A percentile compares a stretch with the other conserved stretches of the same genome.
Evolutionary conservation across 495 filamentous ascomycete genomes (phyloP).

Genomic region (Cetradonia linearis): DNA sequence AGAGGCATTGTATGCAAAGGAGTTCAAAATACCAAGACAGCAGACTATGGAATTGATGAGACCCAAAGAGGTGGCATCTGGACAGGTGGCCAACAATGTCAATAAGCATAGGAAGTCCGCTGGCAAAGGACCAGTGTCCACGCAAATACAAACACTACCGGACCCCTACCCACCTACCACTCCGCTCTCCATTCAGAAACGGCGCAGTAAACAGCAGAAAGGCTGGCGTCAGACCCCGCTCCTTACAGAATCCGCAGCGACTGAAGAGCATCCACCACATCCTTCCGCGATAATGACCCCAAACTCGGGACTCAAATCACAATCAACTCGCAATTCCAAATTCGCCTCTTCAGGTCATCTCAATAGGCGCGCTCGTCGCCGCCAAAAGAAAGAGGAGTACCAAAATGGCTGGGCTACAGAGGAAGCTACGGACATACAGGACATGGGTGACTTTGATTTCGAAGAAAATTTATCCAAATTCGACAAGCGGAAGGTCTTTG

Average conservation of each 20-base stretch:
- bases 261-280: conserved; percentile 21
- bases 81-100: not conserved
- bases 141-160: not conserved
- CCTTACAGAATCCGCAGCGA: conserved; percentile 50
- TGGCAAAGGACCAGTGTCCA: not conserved
- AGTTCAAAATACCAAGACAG: not conserved
- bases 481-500: conserved; percentile 82
- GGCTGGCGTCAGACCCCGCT: conserved; percentile 83
- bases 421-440: conserved; percentile 94
- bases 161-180: not conserved
- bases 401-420: conserved; percentile 93
- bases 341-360: conserved; percentile 29
- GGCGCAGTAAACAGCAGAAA: conserved; percentile 4
- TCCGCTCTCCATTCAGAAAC: conserved; percentile 3
- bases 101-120: conserved; percentile 4
- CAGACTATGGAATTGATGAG: conserved; percentile 2
- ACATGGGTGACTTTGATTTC: conserved; percentile 89
- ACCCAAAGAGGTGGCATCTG: not conserved
- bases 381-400: conserved; percentile 41
- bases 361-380: conserved; percentile 43
- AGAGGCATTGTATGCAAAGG: not conserved
- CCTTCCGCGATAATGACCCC: conserved; percentile 1
- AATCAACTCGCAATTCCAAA: conserved; percentile 13
- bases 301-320: conserved; percentile 2
- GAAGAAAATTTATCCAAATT: conserved; percentile 79